A percentile compares a stretch with the other conserved stretches of the same genome.
These are phyloP conservation scores for Cystobasidium sp. DNA, from an alignment of 1,284 basidiomycete genomes.

Conservation along the genomic window DNA sequence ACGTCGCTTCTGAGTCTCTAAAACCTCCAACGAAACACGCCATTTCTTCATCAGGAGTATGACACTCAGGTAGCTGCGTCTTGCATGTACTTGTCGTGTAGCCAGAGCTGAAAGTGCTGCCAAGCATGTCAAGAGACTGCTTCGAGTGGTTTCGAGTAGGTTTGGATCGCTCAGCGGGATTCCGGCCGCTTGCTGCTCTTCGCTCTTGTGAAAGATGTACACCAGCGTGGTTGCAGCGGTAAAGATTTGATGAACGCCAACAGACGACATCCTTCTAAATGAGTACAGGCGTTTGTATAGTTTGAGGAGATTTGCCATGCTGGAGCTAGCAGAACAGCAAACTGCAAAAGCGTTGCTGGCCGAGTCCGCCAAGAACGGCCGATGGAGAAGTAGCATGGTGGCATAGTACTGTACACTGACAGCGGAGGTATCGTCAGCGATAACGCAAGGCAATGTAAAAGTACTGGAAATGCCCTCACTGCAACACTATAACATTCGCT, in stretches of 20 bases:
- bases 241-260: constrained; percentile 37
- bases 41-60: constrained; percentile 43
- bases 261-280: constrained; percentile 27
- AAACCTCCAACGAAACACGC: constrained; percentile 27
- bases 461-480: no score
- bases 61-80: constrained; percentile 35
- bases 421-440: no score
- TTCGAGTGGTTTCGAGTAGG: constrained; percentile 10
- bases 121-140: constrained; percentile 34
- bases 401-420: constrained; percentile 44
- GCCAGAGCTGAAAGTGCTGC: constrained; percentile 38
- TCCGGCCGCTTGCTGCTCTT: constrained; percentile 12
- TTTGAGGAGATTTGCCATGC: constrained; percentile 25
- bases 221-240: constrained; percentile 40
- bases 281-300: constrained; percentile 41
- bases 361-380: constrained; percentile 30
- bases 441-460: no score
- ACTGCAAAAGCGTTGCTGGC: constrained; percentile 19
- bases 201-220: constrained; percentile 33
- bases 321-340: constrained; percentile 28
- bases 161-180: constrained; percentile 8
- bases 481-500: constrained; percentile 32
- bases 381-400: constrained; percentile 40
- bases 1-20: constrained; percentile 3
- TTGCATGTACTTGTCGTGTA: constrained; percentile 33